phyloP scores from a whole-genome alignment of 768 basidiomycete species.

The Lactifluus pinguis region DNA sequence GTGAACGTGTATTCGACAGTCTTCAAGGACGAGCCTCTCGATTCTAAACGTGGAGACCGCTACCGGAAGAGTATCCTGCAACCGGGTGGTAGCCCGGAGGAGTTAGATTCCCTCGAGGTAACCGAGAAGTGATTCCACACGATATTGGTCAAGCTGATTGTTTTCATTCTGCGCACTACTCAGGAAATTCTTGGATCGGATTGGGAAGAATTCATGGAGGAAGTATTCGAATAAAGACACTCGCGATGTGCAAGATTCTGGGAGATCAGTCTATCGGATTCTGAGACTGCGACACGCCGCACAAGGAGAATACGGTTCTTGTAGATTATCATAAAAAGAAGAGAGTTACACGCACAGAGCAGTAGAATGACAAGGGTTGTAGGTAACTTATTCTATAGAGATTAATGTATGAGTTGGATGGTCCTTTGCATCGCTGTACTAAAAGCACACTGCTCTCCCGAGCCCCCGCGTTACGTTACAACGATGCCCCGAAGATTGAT shows the following conservation, averaged over 20 bases:
- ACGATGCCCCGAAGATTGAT: background rate
- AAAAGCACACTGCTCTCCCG: background rate
- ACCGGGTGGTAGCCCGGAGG: constrained; percentile 72
- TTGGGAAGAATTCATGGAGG: constrained; percentile 16
- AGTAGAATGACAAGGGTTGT: too few relatives aligned
- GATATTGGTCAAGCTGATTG: too few relatives aligned
- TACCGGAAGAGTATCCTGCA: constrained; percentile 72
- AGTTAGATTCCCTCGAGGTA: constrained; percentile 70
- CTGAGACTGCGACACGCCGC: too few relatives aligned
- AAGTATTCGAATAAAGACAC: constrained; percentile 11
- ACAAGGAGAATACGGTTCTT: too few relatives aligned
- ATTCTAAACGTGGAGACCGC: constrained; percentile 50
- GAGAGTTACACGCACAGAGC: too few relatives aligned
- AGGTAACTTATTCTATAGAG: too few relatives aligned
- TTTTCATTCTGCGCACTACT: background rate
- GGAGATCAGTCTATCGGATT: too few relatives aligned
- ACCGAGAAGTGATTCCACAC: too few relatives aligned
- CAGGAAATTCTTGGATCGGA: constrained; percentile 20
- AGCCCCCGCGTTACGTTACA: background rate
- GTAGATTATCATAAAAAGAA: too few relatives aligned
- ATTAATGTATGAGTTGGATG: too few relatives aligned
- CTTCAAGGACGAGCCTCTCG: constrained; percentile 74
- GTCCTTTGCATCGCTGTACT: background rate
- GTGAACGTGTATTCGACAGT: constrained; percentile 59
- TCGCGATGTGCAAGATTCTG: too few relatives aligned